Evolutionary conservation across 345 rosid species (phyloP).

Genomic region (Lumnitzera racemosa): DNA sequence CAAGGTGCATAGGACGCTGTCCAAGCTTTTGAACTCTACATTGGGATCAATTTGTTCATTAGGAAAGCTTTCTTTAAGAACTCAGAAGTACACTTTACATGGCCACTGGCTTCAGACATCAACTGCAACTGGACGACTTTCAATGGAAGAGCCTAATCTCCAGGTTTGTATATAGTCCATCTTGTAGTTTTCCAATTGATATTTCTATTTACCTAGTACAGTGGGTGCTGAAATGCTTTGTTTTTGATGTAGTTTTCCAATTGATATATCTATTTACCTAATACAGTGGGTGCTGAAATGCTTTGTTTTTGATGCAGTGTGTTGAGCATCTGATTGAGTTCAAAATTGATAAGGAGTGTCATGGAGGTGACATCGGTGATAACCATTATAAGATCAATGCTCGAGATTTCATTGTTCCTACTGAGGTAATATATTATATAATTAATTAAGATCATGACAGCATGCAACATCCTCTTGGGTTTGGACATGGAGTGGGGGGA

Average conservation of each 20-base stretch:
- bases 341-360: slow-evolving; percentile 30
- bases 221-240: not conserved
- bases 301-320: slow-evolving; percentile 43
- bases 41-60: slow-evolving; percentile 83
- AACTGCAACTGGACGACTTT: slow-evolving; percentile 90
- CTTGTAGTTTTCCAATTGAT: slow-evolving; percentile 2
- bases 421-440: slow-evolving; percentile 50
- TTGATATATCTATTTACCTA: not conserved
- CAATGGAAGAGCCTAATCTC: slow-evolving; percentile 99
- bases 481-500: no score
- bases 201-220: not conserved
- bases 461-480: not conserved
- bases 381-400: slow-evolving; percentile 58
- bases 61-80: slow-evolving; percentile 56
- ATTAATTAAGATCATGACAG: slow-evolving; percentile 5
- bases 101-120: slow-evolving; percentile 98
- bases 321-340: slow-evolving; percentile 89
- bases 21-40: slow-evolving; percentile 82
- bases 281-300: not conserved
- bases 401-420: slow-evolving; percentile 81
- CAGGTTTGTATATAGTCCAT: slow-evolving; percentile 43
- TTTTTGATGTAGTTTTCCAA: slow-evolving; percentile 33
- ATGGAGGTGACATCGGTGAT: slow-evolving; percentile 31
- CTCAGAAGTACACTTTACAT: slow-evolving; percentile 68
- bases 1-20: slow-evolving; percentile 84